Evolutionary conservation across 331 rosid genomes (phyloP).

Genomic region (Dryas integrifolia): DNA sequence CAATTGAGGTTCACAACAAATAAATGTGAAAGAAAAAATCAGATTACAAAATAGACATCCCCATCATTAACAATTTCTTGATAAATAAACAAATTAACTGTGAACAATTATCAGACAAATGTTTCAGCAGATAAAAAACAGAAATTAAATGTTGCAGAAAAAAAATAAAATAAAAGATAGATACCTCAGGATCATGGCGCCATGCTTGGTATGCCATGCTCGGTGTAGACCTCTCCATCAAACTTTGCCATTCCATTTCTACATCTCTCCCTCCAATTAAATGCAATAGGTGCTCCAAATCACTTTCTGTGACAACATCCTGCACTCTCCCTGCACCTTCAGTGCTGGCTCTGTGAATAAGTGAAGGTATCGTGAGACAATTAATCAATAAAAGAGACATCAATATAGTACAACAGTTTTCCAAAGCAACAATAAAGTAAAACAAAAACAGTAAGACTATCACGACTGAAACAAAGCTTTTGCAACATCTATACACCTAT

Average conservation of each 20-base stretch:
- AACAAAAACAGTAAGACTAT: background rate
- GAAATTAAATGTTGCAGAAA: background rate
- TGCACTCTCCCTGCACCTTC: conserved; percentile 45
- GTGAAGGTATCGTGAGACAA: conserved; percentile 24
- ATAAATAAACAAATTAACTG: background rate
- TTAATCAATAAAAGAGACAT: conserved; percentile 21
- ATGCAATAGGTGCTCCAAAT: conserved; percentile 73
- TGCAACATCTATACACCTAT: background rate
- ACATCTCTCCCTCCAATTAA: conserved; percentile 72
- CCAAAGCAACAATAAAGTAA: background rate
- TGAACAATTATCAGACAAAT: background rate
- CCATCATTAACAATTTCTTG: background rate
- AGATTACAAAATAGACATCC: background rate
- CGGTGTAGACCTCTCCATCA: conserved; percentile 80
- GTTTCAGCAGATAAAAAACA: conserved; percentile 7
- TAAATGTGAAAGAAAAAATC: background rate
- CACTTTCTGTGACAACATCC: conserved; percentile 58
- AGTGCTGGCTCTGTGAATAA: conserved; percentile 36
- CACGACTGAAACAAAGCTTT: background rate
- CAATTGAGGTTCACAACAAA: background rate
- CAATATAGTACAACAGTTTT: background rate
- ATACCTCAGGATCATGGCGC: conserved; percentile 96
- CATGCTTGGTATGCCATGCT: conserved; percentile 83
- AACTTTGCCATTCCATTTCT: conserved; percentile 82
- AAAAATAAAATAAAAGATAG: conserved; percentile 10